Conservation (phyloP, 441 rosid genomes). For the Populus trichocarpa region DNA sequence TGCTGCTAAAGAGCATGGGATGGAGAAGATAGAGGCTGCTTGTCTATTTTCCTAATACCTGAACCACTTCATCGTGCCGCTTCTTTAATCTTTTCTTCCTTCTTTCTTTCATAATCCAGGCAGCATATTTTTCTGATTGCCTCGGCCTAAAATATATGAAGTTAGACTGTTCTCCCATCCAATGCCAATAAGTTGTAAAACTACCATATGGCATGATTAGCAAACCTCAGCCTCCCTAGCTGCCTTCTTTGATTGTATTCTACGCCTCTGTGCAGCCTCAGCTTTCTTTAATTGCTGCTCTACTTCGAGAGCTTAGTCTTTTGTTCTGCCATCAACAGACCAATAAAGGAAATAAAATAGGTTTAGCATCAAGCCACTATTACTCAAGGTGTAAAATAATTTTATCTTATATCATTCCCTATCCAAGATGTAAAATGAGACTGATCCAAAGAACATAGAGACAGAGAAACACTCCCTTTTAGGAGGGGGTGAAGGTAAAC, state of each 20-base stretch:
- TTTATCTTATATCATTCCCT: not conserved
- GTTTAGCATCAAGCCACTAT: conserved; percentile 2
- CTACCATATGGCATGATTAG: conserved; percentile 13
- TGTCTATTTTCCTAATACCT: conserved; percentile 23
- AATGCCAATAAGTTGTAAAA: not conserved
- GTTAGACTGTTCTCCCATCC: not conserved
- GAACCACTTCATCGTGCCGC: conserved; percentile 68
- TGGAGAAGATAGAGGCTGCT: not conserved
- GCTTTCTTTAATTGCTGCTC: conserved; percentile 84
- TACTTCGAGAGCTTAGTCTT: conserved; percentile 72
- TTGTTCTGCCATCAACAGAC: conserved; percentile 45
- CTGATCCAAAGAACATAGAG: not conserved
- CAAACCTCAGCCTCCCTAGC: conserved; percentile 85
- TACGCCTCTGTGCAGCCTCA: conserved; percentile 90
- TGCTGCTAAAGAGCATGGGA: conserved; percentile 3
- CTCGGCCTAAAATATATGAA: conserved; percentile 47
- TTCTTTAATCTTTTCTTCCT: conserved; percentile 75
- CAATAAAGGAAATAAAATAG: not conserved
- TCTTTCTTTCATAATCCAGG: conserved; percentile 88
- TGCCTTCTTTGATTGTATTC: conserved; percentile 83
- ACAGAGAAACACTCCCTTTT: conserved; percentile 51
- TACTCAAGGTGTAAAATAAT: not conserved
- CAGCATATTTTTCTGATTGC: conserved; percentile 93
- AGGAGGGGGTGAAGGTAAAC: conserved; percentile 75
- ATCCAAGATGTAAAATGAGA: not conserved